Percentiles rank a stretch among this genome's conserved stretches.
These are phyloP conservation scores for Phyllosticta citrichinensis DNA, from an alignment of 2,329 filamentous ascomycete genomes.

Conservation along the genomic window DNA sequence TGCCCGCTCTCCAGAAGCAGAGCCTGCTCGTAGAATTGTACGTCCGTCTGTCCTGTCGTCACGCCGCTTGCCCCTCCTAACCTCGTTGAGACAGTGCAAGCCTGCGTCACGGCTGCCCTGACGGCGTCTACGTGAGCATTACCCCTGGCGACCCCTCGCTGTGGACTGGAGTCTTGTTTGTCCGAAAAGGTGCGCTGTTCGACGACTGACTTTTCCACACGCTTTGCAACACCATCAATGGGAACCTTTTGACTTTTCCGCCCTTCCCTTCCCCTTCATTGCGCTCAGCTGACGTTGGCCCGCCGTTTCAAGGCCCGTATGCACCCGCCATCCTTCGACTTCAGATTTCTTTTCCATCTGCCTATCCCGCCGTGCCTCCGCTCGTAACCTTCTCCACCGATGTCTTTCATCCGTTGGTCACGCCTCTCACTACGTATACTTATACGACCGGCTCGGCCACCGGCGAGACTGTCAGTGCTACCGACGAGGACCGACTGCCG, in stretches of 20 bases:
- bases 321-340: conserved; percentile 79
- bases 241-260: not conserved
- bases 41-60: conserved; percentile 44
- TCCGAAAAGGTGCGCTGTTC: conserved; percentile 60
- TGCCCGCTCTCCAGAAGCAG: conserved; percentile 54
- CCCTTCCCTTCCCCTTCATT: not conserved
- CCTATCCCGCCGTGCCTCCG: conserved; percentile 70
- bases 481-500: conserved; percentile 71
- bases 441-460: conserved; percentile 68
- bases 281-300: conserved; percentile 3
- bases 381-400: conserved; percentile 83
- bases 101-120: conserved; percentile 70
- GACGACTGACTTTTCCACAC: conserved; percentile 6
- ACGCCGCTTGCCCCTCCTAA: conserved; percentile 11
- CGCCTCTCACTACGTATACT: conserved; percentile 87
- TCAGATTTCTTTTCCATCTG: conserved; percentile 74
- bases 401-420: conserved; percentile 89
- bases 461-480: conserved; percentile 69
- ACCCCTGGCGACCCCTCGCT: conserved; percentile 69
- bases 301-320: conserved; percentile 61
- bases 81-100: conserved; percentile 49
- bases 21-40: conserved; percentile 77
- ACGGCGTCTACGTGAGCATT: conserved; percentile 78
- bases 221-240: conserved; percentile 5
- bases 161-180: conserved; percentile 88